Evolutionary conservation across 257 asterid species (phyloP), one percentile per base, ranked within the genome.

Genomic region (Salvia miltiorrhiza): DNA sequence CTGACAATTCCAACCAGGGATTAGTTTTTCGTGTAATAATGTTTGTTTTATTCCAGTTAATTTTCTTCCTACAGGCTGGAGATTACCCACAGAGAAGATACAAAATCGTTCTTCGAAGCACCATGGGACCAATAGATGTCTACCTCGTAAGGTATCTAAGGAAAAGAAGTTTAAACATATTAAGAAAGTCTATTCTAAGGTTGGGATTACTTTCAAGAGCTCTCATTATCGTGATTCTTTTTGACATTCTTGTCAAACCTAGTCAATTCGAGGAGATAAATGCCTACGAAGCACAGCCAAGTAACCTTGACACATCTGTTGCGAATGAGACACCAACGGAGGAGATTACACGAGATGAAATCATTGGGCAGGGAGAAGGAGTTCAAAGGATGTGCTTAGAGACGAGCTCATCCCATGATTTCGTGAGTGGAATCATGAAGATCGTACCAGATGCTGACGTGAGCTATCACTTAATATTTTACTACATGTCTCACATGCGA

Each of bases 1-100:
- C 44, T 37, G 59, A 9, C 14, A 24, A 9, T 37, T 60, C 49
- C 26, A 43, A 54, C 21, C 33, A 9, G 11, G 9, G 19, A 12
- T 68, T 45, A 49, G 63, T 12, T 63, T 45, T 43, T 19, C 26
- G 43, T 45, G 35, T n/a, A 21, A 33, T 11, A 30, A 13, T 57
- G 20, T n/a, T n/a, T 52, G 4, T 54, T 28, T 58, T 11, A 69
- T 21, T 23, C 13, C 30, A 3, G 52, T 60, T 43, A 44, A 20
- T 67, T 44, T 17, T 20, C 28, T 54, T 23, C 37, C 71, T 33
- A 45, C 82, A 89, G 96, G 95, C 92, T 66, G 90, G 76, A 54
- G 95, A 89, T 70, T 89, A 83, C 83, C 92, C 95, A 13, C 91
- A 91, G 76, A 87, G 95, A 81, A 84, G 96, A 74, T 88, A 85